Evolutionary conservation across 768 basidiomycete species (phyloP).

Genomic region (Tulasnella sp.): DNA sequence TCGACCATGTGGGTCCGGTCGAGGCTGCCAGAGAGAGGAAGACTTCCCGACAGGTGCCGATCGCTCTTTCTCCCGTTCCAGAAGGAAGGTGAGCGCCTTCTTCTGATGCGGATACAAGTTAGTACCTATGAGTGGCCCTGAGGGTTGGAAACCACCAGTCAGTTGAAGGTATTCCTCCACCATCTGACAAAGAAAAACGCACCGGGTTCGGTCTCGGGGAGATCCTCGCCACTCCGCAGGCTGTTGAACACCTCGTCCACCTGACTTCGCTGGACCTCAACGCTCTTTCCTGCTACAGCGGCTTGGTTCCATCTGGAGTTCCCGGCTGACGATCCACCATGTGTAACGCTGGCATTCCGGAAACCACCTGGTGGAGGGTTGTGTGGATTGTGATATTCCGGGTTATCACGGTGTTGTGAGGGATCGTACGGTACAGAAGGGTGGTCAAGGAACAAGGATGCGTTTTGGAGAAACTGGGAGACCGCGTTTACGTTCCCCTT

Average conservation of each 20-base stretch:
- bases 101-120: conserved; percentile 94
- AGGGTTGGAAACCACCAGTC: neutral
- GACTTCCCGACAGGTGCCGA: conserved; percentile 31
- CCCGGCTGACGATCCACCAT: conserved; percentile 30
- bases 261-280: conserved; percentile 86
- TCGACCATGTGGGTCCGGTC: conserved; percentile 27
- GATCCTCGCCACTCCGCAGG: conserved; percentile 75
- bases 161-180: too few relatives aligned
- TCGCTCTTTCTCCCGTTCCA: conserved; percentile 72
- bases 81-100: conserved; percentile 89
- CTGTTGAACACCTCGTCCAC: conserved; percentile 91
- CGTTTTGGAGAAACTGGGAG: conserved; percentile 59
- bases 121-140: conserved; percentile 53
- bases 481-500: conserved; percentile 86
- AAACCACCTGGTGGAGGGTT: conserved; percentile 65
- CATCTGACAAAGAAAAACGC: conserved; percentile 27
- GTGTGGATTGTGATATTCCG: conserved; percentile 84
- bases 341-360: conserved; percentile 25
- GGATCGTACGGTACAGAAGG: conserved; percentile 60
- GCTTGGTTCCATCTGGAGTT: conserved; percentile 44
- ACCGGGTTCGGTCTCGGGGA: conserved; percentile 81
- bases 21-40: conserved; percentile 36
- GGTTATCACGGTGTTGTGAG: conserved; percentile 40
- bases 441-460: conserved; percentile 65
- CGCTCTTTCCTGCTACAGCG: conserved; percentile 55